phyloP scores from a whole-genome alignment of 129 eudicot genomes.

The Cynara cardunculus region DNA sequence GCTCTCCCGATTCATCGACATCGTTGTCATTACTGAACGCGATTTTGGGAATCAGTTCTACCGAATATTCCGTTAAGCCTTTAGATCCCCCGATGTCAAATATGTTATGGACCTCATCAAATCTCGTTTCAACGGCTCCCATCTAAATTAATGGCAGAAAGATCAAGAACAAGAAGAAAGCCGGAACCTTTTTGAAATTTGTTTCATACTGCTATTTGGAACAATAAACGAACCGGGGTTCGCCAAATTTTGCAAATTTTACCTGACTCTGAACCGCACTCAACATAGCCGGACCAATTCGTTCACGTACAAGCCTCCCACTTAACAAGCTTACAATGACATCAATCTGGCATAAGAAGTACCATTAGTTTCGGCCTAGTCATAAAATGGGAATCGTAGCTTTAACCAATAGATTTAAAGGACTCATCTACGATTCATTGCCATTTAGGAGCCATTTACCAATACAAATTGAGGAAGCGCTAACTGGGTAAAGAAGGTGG shows the following conservation, averaged over 20 bases:
- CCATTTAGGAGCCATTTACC: neutral
- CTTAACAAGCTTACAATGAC: conserved; percentile 80
- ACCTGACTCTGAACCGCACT: conserved; percentile 97
- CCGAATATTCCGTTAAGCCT: conserved; percentile 60
- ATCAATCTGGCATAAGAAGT: conserved; percentile 62
- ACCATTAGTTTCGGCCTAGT: neutral
- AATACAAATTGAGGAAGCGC: neutral
- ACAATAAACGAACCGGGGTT: neutral
- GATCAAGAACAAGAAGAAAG: conserved; percentile 1
- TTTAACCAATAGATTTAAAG: neutral
- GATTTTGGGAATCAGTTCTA: conserved; percentile 69
- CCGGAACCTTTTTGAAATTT: neutral
- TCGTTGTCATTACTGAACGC: conserved; percentile 47
- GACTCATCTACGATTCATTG: neutral
- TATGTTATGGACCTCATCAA: conserved; percentile 67
- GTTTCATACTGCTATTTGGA: neutral
- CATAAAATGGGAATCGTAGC: neutral
- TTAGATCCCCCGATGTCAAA: conserved; percentile 71
- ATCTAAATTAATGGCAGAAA: conserved; percentile 34
- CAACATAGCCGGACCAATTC: conserved; percentile 89
- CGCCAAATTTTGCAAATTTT: neutral
- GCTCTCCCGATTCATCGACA: conserved; percentile 68
- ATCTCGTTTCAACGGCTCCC: conserved; percentile 79
- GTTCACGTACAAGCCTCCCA: conserved; percentile 91
- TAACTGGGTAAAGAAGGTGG: neutral